phyloP scores from a whole-genome alignment of 331 rosid species.

The Telfairia occidentalis region DNA sequence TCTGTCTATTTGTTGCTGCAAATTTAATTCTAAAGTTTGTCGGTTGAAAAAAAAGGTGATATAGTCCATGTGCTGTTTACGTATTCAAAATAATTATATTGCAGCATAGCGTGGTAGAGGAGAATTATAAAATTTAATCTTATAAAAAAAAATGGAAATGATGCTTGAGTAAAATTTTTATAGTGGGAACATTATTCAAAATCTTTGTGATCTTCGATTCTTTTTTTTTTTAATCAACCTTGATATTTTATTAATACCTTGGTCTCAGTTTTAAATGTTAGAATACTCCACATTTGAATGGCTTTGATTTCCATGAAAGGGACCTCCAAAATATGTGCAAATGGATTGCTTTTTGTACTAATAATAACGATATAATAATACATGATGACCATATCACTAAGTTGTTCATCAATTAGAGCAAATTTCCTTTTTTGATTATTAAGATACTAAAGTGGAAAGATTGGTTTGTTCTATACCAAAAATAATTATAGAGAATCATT shows the following conservation, averaged over 20 bases:
- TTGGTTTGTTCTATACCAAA: background rate
- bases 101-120: background rate
- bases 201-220: no score
- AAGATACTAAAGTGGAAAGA: background rate
- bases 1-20: background rate
- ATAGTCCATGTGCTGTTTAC: background rate
- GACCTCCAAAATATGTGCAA: background rate
- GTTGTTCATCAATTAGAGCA: background rate
- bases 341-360: background rate
- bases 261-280: no score
- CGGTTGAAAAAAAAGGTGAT: background rate
- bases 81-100: background rate
- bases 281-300: background rate
- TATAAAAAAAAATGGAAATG: no score
- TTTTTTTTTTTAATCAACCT: no score
- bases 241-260: no score
- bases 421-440: no score
- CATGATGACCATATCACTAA: background rate
- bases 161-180: no score
- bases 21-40: background rate
- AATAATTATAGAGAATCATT: background rate
- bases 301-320: background rate
- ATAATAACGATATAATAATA: background rate
- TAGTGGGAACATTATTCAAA: background rate
- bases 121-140: background rate